Percentiles rank a stretch among this genome's conserved stretches.
These are phyloP conservation scores for Rhizoclosmatium sp. DNA, from an alignment of 192 early-diverging fungal species.

Conservation along the genomic window DNA sequence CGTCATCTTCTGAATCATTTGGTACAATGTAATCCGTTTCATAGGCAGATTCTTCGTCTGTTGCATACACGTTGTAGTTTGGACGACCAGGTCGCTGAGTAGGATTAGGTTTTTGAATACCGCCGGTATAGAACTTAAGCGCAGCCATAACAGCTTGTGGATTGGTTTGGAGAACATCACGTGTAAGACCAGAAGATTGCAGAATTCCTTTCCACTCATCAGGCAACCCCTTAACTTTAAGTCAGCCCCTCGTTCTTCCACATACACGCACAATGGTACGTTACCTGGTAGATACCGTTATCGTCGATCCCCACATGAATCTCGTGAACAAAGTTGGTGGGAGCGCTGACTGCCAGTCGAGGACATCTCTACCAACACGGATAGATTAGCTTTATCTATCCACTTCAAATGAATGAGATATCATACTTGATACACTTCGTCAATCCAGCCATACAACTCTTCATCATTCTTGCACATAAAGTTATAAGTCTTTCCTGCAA, in stretches of 20 bases:
- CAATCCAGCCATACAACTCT: slow-evolving; percentile 98
- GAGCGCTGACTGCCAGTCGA: slow-evolving; percentile 71
- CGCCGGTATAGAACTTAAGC: slow-evolving; percentile 95
- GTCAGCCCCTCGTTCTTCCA: neutral
- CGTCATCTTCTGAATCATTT: neutral
- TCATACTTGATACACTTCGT: slow-evolving; percentile 89
- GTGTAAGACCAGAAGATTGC: slow-evolving; percentile 91
- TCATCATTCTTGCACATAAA: slow-evolving; percentile 92
- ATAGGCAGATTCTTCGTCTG: slow-evolving; percentile 4
- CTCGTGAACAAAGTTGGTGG: slow-evolving; percentile 85
- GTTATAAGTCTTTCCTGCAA: slow-evolving; percentile 85
- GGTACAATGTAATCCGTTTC: slow-evolving; percentile 23
- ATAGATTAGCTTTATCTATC: neutral
- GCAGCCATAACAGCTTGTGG: slow-evolving; percentile 98
- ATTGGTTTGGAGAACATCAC: slow-evolving; percentile 95
- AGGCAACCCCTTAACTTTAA: slow-evolving; percentile 75
- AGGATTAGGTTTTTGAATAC: slow-evolving; percentile 29
- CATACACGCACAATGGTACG: neutral
- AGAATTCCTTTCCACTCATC: slow-evolving; percentile 94
- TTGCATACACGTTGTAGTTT: slow-evolving; percentile 2
- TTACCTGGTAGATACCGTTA: slow-evolving; percentile 53
- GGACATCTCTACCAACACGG: slow-evolving; percentile 65
- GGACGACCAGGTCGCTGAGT: neutral
- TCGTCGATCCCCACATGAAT: slow-evolving; percentile 70
- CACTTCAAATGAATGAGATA: neutral